Evolutionary conservation across 176 grass and related monocot genomes (phyloP).

Genomic region (Eleusine indica): DNA sequence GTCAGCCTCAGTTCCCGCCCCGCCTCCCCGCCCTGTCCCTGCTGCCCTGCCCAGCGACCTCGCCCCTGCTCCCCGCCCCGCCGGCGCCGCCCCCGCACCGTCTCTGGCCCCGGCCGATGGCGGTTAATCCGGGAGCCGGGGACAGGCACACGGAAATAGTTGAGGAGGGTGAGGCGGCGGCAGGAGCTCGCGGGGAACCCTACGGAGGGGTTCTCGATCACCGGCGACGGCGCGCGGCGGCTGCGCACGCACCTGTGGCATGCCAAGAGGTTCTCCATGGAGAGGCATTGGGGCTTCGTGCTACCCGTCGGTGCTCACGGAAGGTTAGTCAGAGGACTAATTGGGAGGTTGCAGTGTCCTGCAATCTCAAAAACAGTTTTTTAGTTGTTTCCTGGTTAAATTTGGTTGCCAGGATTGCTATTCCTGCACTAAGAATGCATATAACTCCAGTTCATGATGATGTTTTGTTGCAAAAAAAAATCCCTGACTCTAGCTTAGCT

Average conservation of each 20-base stretch:
- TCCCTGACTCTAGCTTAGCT: background rate
- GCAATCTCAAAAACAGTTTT: background rate
- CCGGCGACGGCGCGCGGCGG: slow-evolving; percentile 61
- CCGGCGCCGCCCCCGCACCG: too few relatives aligned
- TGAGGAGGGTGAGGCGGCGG: slow-evolving; percentile 65
- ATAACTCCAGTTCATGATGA: background rate
- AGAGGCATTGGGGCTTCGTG: slow-evolving; percentile 72
- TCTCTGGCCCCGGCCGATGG: too few relatives aligned
- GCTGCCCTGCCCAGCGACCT: too few relatives aligned
- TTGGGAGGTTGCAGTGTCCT: background rate
- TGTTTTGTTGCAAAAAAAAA: background rate
- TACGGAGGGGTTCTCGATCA: slow-evolving; percentile 54
- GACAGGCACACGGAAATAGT: background rate
- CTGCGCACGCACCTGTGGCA: slow-evolving; percentile 89
- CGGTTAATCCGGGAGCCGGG: too few relatives aligned
- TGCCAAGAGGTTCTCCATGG: slow-evolving; percentile 87
- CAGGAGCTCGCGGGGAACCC: slow-evolving; percentile 67
- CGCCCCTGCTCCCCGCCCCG: too few relatives aligned
- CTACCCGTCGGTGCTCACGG: slow-evolving; percentile 63
- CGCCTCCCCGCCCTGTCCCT: too few relatives aligned
- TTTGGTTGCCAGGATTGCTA: background rate
- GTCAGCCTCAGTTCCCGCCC: too few relatives aligned
- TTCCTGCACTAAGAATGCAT: background rate
- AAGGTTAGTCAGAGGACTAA: slow-evolving; percentile 38
- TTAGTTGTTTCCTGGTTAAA: background rate